Evolutionary conservation across 129 eudicot species (phyloP), one percentile per base, ranked within the genome.

Genomic region (Dittrichia graveolens): DNA sequence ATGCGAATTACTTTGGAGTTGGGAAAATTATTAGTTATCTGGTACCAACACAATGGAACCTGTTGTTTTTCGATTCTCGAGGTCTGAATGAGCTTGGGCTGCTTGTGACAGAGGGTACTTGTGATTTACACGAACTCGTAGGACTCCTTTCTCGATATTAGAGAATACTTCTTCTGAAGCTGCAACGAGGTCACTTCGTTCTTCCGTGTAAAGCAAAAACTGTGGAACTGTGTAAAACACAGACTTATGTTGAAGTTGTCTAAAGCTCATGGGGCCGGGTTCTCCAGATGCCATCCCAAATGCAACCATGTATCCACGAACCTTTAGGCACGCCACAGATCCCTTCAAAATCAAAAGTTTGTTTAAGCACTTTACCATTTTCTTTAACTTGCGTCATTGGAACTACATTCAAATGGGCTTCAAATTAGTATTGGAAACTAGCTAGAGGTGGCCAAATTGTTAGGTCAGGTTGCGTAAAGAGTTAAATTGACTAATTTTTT

Each of bases 31-130:
- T 65, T 11, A 44, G 35, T 72, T 59, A 56, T 79, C 77, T 12
- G 87, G 92, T 78, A 87, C 81, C 31, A 86, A 72, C 61, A 83
- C 85, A 53, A 83, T 50, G 5, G 91, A 83, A 4, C 91, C 88
- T 11, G 83, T 78, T 4, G 89, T 87, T 64, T 69, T 85, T 16
- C 83, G 76, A 19, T 55, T 72, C 79, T 83, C 88, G 14, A 86
- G 86, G 71, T 84, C 88, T 2, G 78, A 73, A 68, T 86, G 92
- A 3, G 92, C 92, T 71, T 75, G 88, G 9, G 77, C 88, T 7
- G 80, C 92, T 67, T 86, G 84, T 7, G 92, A 86, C 39, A 86
- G 52, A 52, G 82, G 84, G 67, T 83, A 86, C 56, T 24, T 24
- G 31, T 78, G 88, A 69, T 86, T 86, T 5, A 86, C 84, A 4